Conservation (phyloP, 2,329 filamentous ascomycete genomes). For the Neonectria ditissima region DNA sequence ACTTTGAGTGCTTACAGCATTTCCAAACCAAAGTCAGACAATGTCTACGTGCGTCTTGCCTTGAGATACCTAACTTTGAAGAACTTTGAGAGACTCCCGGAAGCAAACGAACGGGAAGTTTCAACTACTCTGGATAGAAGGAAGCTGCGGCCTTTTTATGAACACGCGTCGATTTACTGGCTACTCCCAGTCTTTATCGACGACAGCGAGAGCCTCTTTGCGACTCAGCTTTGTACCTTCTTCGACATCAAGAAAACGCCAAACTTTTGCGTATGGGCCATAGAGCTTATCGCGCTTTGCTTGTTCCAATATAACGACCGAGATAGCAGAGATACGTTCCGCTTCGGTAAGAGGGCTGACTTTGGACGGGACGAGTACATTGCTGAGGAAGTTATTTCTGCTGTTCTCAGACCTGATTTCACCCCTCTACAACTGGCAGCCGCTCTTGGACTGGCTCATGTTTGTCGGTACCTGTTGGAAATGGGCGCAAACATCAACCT, state of each 20-base stretch:
- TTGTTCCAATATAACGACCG: background rate
- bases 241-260: too few relatives aligned
- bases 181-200: too few relatives aligned
- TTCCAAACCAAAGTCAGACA: background rate
- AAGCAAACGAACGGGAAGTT: background rate
- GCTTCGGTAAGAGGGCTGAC: too few relatives aligned
- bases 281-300: background rate
- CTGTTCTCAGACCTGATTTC: constrained; percentile 1
- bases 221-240: too few relatives aligned
- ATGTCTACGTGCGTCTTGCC: background rate
- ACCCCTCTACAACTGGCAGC: constrained; percentile 28
- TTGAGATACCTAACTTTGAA: background rate
- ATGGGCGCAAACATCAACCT: background rate
- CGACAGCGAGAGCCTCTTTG: too few relatives aligned
- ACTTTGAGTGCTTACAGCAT: background rate
- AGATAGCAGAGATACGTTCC: too few relatives aligned
- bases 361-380: background rate
- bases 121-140: background rate
- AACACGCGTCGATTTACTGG: background rate
- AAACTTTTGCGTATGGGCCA: background rate
- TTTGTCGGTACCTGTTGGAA: constrained; percentile 7
- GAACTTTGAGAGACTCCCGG: background rate
- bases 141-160: background rate
- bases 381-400: background rate
- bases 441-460: constrained; percentile 1